These are phyloP conservation scores for Coniochaeta sp. DNA, from an alignment of 2,329 filamentous ascomycete genomes.

Conservation along the genomic window DNA sequence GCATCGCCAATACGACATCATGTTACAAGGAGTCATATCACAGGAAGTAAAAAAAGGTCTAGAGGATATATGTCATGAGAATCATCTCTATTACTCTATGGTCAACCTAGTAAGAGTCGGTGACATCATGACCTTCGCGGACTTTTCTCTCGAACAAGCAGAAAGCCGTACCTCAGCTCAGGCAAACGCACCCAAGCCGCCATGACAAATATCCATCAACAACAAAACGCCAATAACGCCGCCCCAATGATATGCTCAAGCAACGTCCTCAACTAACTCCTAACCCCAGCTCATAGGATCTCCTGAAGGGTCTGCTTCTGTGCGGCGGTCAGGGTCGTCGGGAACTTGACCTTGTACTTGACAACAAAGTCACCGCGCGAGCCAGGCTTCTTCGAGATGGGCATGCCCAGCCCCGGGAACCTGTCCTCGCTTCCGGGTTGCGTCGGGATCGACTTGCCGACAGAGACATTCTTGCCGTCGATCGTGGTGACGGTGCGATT, in stretches of 20 bases:
- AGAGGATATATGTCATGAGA: background rate
- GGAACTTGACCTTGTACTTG: slow-evolving; percentile 89
- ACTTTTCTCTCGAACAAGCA: background rate
- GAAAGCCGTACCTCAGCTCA: background rate
- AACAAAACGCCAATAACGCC: background rate
- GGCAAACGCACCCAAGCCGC: background rate
- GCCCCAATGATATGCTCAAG: background rate
- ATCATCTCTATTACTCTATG: background rate
- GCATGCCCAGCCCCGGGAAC: slow-evolving; percentile 89
- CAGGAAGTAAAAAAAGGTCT: no score
- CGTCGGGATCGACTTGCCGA: slow-evolving; percentile 78
- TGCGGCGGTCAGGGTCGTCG: slow-evolving; percentile 62
- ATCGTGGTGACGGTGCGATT: slow-evolving; percentile 86
- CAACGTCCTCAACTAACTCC: no score
- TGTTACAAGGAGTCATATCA: no score
- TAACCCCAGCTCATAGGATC: slow-evolving; percentile 66
- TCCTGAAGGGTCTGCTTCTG: slow-evolving; percentile 80
- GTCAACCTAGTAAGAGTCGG: background rate
- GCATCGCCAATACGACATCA: no score
- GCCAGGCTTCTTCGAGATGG: slow-evolving; percentile 79
- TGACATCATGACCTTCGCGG: background rate
- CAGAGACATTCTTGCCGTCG: slow-evolving; percentile 75
- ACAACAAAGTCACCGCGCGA: slow-evolving; percentile 84
- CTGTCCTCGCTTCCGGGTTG: slow-evolving; percentile 74
- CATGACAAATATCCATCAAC: background rate